Conservation (phyloP, 129 eudicot genomes). For the Escallonia herrerae region DNA sequence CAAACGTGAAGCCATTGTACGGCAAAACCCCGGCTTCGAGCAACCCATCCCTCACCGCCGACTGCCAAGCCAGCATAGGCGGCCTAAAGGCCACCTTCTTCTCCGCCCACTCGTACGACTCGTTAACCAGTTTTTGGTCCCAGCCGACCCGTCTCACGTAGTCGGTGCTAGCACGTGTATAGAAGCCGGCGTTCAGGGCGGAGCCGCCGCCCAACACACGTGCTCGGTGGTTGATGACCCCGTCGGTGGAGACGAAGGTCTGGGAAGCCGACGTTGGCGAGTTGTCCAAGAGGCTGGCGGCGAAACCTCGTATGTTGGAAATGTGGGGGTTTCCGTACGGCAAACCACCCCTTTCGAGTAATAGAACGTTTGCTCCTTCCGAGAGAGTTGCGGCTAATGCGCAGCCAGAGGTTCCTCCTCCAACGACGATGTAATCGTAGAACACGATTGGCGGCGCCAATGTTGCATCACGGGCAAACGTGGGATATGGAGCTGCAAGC, state of each 20-base stretch:
- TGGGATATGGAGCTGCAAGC: slow-evolving; percentile 60
- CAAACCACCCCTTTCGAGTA: slow-evolving; percentile 74
- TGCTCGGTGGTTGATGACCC: slow-evolving; percentile 71
- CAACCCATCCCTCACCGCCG: slow-evolving; percentile 78
- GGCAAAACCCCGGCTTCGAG: slow-evolving; percentile 61
- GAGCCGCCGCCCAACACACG: slow-evolving; percentile 85
- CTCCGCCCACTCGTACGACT: slow-evolving; percentile 77
- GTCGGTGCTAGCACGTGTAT: slow-evolving; percentile 48
- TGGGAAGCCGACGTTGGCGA: slow-evolving; percentile 69
- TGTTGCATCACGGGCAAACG: slow-evolving; percentile 60
- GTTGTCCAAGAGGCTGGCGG: slow-evolving; percentile 34
- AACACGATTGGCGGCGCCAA: slow-evolving; percentile 34
- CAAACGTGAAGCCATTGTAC: slow-evolving; percentile 52
- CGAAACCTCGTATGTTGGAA: slow-evolving; percentile 37
- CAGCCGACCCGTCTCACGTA: slow-evolving; percentile 39
- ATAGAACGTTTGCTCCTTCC: slow-evolving; percentile 38
- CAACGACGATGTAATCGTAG: slow-evolving; percentile 76
- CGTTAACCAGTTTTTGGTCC: slow-evolving; percentile 41
- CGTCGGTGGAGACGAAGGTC: slow-evolving; percentile 66
- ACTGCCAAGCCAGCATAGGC: slow-evolving; percentile 53
- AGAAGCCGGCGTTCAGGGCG: slow-evolving; percentile 78
- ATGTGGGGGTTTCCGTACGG: slow-evolving; percentile 54
- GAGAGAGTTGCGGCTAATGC: slow-evolving; percentile 81
- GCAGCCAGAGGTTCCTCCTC: slow-evolving; percentile 95
- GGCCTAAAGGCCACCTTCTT: slow-evolving; percentile 66